Base-by-base conservation (phyloP, 148 eudicot species). In the Beta vulgaris region DNA sequence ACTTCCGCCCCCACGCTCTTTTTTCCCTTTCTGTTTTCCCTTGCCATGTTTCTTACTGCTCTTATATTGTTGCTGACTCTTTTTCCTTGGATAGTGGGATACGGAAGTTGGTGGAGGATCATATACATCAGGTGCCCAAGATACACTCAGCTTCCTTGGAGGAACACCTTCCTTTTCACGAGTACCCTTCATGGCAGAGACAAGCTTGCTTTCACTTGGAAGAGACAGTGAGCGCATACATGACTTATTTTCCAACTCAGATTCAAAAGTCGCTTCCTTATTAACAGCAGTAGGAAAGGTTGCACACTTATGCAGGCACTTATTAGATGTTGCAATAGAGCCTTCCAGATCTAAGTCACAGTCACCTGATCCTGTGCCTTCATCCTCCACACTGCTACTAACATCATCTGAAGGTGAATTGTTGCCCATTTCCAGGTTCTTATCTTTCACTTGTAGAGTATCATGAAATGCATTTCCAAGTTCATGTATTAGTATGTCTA, bases 71-170 rank as follows among this genome's bases (percentile, higher is more conserved):
- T 80, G 81, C 29, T 77, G 85, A 69, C 53, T 78, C 83, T 78
- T 88, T 78, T 78, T 85, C 76, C 82, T 73, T 53, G 87, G 89
- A 19, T 78, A 57, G 58, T 84, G 87, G 61, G 93, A 87, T 8
- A 86, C 73, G 35, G 98, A 71, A 26, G 96, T 76, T 3, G 98
- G 93, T 58, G 78, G 79, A 3, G 98, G 98, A 73, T 94, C 98
- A 49, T 90, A 91, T 53, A 94, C 98, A 57, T 94, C 98, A 49
- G 98, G 93, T 16, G 93, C 95, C 98, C 98, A 94, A 13, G 89
- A 85, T 70, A 94, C 95, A 15, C 82, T 86, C 65, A 85, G 80
- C 78, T 82, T 86, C 84, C 69, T 85, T 3, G 72, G 78, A 42
- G 89, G 84, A 16, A 48, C 66, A 18, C 91, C 97, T 55, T 69